Evolutionary conservation across 2,329 filamentous ascomycete species (phyloP).

Genomic region (Cladosporium sp.): DNA sequence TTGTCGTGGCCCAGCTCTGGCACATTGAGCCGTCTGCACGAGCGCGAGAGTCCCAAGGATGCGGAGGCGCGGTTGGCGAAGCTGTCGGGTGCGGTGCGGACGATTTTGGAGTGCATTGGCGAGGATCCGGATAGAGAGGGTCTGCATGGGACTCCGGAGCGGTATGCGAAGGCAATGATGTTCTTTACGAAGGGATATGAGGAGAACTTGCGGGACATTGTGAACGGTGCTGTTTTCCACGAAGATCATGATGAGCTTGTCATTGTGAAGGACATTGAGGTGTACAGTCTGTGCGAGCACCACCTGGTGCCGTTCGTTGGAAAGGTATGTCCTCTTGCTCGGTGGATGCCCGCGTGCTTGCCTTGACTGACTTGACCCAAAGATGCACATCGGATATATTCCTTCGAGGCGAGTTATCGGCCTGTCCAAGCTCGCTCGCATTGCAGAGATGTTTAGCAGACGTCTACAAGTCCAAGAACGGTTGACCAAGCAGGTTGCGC

Average conservation of each 20-base stretch:
- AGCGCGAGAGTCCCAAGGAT: conserved; percentile 46
- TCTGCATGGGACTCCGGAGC: conserved; percentile 62
- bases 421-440: conserved; percentile 88
- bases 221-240: conserved; percentile 91
- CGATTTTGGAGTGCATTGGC: conserved; percentile 59
- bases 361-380: conserved; percentile 10
- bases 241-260: conserved; percentile 97
- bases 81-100: conserved; percentile 56
- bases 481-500: conserved; percentile 89
- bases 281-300: conserved; percentile 93
- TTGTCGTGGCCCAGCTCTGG: conserved; percentile 48
- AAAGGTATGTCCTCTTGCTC: conserved; percentile 56
- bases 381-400: conserved; percentile 99
- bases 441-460: conserved; percentile 94
- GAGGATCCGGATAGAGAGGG: conserved; percentile 61
- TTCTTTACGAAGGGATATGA: conserved; percentile 97
- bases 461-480: conserved; percentile 94
- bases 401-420: conserved; percentile 86
- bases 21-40: conserved; percentile 24
- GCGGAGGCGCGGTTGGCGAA: conserved; percentile 53
- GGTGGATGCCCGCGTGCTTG: neutral
- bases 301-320: conserved; percentile 94
- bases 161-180: conserved; percentile 92
- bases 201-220: conserved; percentile 83
- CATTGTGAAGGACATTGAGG: conserved; percentile 94